These are phyloP conservation scores for Mycena belliarum DNA, from an alignment of 768 basidiomycete species.

Conservation along the genomic window DNA sequence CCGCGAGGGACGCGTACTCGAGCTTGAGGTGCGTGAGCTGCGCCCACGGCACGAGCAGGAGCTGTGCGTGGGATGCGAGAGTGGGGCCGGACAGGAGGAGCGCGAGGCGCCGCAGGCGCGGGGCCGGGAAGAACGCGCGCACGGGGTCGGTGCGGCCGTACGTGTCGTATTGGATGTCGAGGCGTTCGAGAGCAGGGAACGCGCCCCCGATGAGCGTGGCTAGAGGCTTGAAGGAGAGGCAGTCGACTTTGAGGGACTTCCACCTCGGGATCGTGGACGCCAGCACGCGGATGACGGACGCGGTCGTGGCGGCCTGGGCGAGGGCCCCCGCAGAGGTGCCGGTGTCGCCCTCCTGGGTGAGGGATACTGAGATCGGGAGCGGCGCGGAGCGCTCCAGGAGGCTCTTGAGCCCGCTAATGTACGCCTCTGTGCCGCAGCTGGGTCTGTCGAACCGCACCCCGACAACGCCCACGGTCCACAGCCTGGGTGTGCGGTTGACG, in stretches of 20 bases:
- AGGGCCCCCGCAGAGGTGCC: neutral
- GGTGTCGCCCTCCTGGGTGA: neutral
- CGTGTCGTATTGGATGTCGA: neutral
- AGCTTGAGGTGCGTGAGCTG: slow-evolving; percentile 1
- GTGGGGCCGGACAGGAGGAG: neutral
- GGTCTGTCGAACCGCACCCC: neutral
- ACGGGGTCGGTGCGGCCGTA: neutral
- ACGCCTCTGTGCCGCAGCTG: neutral
- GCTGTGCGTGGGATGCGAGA: neutral
- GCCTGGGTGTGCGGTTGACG: neutral
- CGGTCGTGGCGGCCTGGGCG: neutral
- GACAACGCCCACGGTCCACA: neutral
- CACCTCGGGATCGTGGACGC: neutral
- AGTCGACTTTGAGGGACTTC: neutral
- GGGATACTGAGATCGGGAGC: neutral
- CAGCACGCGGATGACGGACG: neutral
- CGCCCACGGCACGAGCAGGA: slow-evolving; percentile 4
- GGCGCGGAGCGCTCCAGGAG: slow-evolving; percentile 1
- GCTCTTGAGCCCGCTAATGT: neutral
- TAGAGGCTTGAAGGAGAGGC: neutral
- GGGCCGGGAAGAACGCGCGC: neutral
- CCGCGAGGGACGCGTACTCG: neutral
- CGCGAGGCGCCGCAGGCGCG: neutral
- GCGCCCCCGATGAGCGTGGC: neutral
- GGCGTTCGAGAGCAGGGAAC: neutral